Evolutionary conservation across 352 stramenopile species (phyloP).

Genomic region (Pythium aquatile): DNA sequence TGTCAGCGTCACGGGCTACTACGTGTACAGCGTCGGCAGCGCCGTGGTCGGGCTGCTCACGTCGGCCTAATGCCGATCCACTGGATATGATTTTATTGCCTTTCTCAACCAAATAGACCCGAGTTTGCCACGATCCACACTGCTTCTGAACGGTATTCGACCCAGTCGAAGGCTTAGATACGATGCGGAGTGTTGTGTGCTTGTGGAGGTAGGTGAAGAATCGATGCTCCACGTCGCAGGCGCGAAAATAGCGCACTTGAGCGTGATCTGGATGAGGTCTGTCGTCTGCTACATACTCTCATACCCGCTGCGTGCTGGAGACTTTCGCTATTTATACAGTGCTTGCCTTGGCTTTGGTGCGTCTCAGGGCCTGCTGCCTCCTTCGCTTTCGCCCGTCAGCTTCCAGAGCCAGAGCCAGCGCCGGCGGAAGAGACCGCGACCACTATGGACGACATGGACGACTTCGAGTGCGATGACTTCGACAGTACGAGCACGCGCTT

Average conservation of each 20-base stretch:
- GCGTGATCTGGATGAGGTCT: too few relatives aligned
- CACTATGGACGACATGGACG: conserved; percentile 35
- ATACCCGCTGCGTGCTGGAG: too few relatives aligned
- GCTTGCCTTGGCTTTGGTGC: not conserved
- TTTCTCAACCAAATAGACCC: conserved; percentile 15
- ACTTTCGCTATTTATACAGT: not conserved
- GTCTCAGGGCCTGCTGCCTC: not conserved
- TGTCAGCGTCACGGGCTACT: conserved; percentile 71
- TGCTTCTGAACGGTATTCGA: too few relatives aligned
- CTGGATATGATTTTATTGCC: conserved; percentile 10
- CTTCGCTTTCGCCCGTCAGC: not conserved
- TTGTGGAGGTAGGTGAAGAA: too few relatives aligned
- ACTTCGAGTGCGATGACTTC: conserved; percentile 71
- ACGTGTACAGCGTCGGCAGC: conserved; percentile 64
- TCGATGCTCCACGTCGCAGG: not conserved
- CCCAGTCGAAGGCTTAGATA: not conserved
- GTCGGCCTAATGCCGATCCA: not conserved
- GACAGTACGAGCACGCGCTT: conserved; percentile 40
- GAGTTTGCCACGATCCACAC: not conserved
- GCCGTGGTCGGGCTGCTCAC: conserved; percentile 46
- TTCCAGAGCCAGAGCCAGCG: not conserved
- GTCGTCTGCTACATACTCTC: too few relatives aligned
- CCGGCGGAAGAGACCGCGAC: not conserved
- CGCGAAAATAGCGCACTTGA: not conserved
- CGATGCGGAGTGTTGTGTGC: too few relatives aligned